phyloP scores from a whole-genome alignment of 2,329 filamentous ascomycete genomes.

The Colletotrichum spaethianum region DNA sequence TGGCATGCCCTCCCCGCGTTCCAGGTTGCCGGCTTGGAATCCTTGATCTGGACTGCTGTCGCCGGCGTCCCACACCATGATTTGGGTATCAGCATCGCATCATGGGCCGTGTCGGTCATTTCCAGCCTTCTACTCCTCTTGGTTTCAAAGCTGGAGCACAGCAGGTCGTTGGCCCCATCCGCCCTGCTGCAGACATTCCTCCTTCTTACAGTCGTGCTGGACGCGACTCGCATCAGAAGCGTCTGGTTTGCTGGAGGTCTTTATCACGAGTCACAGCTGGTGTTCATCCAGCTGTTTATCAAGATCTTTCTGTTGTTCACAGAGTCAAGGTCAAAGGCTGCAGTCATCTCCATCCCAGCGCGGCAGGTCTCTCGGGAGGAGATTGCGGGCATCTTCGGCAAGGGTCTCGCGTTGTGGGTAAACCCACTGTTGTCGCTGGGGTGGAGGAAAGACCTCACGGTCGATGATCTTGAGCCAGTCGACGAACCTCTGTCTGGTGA shows the following conservation, averaged over 20 bases:
- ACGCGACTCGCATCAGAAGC: background rate
- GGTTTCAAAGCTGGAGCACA: background rate
- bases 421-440: conserved; percentile 15
- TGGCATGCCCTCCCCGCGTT: conserved; percentile 2
- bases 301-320: background rate
- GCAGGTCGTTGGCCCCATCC: conserved; percentile 10
- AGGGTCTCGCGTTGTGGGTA: conserved; percentile 17
- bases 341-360: conserved; percentile 7
- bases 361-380: conserved; percentile 11
- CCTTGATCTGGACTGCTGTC: background rate
- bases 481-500: conserved; percentile 16
- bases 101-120: background rate
- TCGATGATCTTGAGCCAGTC: conserved; percentile 26
- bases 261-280: background rate
- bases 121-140: conserved; percentile 11
- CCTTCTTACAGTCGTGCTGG: background rate
- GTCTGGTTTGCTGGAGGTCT: background rate
- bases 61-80: background rate
- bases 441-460: conserved; percentile 2
- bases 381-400: conserved; percentile 15
- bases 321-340: background rate
- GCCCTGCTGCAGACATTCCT: conserved; percentile 19
- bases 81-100: background rate
- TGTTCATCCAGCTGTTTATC: background rate
- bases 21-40: background rate